phyloP scores from a whole-genome alignment of 225 moss, liverwort and hornwort genomes.

The Bryum argenteum region DNA sequence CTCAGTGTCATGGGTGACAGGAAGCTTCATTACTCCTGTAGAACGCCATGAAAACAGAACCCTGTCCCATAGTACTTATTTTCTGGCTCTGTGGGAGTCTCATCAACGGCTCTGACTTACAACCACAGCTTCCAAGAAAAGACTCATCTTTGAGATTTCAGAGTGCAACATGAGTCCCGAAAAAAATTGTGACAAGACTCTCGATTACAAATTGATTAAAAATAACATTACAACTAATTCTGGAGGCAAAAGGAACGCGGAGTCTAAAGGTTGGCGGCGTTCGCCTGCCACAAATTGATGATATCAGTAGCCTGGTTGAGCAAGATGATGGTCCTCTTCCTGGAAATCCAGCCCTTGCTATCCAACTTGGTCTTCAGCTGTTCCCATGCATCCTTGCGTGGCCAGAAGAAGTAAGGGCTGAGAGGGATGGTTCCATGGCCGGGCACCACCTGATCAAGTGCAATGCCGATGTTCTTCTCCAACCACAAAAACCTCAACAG shows the following conservation, averaged over 20 bases:
- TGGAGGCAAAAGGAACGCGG: conserved; percentile 3
- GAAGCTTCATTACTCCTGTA: too few relatives aligned
- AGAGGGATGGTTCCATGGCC: conserved; percentile 96
- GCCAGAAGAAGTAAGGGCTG: conserved; percentile 98
- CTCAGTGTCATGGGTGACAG: too few relatives aligned
- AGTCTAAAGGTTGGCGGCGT: conserved; percentile 77
- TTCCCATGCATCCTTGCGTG: conserved; percentile 98
- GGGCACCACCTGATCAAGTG: conserved; percentile 92
- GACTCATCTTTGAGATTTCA: neutral
- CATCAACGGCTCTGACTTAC: too few relatives aligned
- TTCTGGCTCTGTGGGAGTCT: too few relatives aligned
- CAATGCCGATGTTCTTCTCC: conserved; percentile 98
- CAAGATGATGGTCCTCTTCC: conserved; percentile 91
- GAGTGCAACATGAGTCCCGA: neutral
- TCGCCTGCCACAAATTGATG: conserved; percentile 99
- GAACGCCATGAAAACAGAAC: too few relatives aligned
- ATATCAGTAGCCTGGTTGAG: conserved; percentile 97
- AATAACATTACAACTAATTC: conserved; percentile 29
- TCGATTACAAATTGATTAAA: conserved; percentile 24
- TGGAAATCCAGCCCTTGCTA: conserved; percentile 96
- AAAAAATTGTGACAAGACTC: conserved; percentile 39
- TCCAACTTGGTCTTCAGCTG: conserved; percentile 91
- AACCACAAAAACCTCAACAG: conserved; percentile 91
- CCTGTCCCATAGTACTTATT: too few relatives aligned
- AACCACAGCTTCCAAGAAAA: too few relatives aligned